These are phyloP conservation scores for Zygosaccharomyces bisporus DNA, from an alignment of 805 yeast genomes.

Conservation along the genomic window DNA sequence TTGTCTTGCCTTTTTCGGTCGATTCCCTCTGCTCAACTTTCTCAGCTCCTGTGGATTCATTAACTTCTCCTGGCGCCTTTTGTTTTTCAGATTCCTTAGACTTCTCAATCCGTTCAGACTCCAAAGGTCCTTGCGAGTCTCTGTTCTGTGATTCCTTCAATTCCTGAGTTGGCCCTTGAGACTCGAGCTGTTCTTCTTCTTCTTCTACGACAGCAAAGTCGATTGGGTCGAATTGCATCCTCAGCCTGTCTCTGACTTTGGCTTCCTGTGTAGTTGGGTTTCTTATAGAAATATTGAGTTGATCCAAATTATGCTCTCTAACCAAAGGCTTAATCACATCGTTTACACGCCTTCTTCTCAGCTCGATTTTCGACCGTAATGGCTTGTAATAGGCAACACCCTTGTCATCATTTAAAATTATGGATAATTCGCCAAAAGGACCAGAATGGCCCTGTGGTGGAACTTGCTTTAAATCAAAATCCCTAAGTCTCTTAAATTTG, in stretches of 20 bases:
- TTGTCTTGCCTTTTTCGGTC: neutral
- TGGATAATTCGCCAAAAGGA: conserved; percentile 51
- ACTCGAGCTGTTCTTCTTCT: conserved; percentile 21
- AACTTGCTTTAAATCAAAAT: conserved; percentile 68
- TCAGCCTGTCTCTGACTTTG: conserved; percentile 50
- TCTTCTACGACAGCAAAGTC: conserved; percentile 44
- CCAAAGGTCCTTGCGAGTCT: neutral
- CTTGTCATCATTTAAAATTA: conserved; percentile 53
- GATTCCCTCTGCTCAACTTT: neutral
- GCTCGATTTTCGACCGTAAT: conserved; percentile 67
- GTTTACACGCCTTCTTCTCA: conserved; percentile 78
- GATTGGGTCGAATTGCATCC: conserved; percentile 68
- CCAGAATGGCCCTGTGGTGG: conserved; percentile 28
- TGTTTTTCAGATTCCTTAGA: neutral
- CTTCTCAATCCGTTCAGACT: neutral
- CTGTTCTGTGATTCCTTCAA: neutral
- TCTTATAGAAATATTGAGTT: conserved; percentile 51
- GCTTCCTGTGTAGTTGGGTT: conserved; percentile 63
- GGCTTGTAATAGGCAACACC: conserved; percentile 75
- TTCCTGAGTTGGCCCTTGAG: conserved; percentile 8
- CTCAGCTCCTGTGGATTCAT: neutral
- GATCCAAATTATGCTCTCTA: conserved; percentile 54
- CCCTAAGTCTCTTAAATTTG: conserved; percentile 63
- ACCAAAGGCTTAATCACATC: conserved; percentile 39
- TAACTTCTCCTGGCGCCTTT: neutral